Conservation (phyloP, 1,284 basidiomycete species). For the Neolentinus lepideus region DNA sequence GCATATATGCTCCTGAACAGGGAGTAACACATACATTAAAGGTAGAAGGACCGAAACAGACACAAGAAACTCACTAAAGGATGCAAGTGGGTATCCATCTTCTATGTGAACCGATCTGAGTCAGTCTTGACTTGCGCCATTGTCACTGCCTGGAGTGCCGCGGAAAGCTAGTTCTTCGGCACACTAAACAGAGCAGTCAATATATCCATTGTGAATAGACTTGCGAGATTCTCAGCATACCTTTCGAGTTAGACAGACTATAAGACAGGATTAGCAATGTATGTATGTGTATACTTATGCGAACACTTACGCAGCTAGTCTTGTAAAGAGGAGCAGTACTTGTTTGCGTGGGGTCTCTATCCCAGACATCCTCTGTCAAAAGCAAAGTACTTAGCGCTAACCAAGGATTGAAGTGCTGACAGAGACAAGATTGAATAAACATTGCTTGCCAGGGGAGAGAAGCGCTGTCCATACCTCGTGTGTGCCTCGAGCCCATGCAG, state of each 20-base stretch:
- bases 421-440: constrained; percentile 15
- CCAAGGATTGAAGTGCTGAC: constrained; percentile 54
- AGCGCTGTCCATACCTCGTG: constrained; percentile 44
- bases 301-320: constrained; percentile 50
- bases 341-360: constrained; percentile 38
- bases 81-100: no score
- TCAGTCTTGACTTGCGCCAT: no score
- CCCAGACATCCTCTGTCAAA: constrained; percentile 47
- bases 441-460: background rate
- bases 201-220: background rate
- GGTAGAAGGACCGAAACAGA: no score
- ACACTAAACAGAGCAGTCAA: background rate
- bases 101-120: no score
- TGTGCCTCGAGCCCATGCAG: constrained; percentile 60
- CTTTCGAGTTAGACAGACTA: constrained; percentile 60
- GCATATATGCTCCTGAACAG: no score
- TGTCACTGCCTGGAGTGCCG: no score
- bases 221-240: constrained; percentile 22
- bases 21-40: no score
- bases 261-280: background rate
- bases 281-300: background rate
- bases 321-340: constrained; percentile 42
- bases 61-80: no score
- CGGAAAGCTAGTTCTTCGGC: no score
- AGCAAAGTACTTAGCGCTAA: constrained; percentile 50